Base-by-base conservation (phyloP, 148 eudicot species). In the Fagopyrum esculentum region DNA sequence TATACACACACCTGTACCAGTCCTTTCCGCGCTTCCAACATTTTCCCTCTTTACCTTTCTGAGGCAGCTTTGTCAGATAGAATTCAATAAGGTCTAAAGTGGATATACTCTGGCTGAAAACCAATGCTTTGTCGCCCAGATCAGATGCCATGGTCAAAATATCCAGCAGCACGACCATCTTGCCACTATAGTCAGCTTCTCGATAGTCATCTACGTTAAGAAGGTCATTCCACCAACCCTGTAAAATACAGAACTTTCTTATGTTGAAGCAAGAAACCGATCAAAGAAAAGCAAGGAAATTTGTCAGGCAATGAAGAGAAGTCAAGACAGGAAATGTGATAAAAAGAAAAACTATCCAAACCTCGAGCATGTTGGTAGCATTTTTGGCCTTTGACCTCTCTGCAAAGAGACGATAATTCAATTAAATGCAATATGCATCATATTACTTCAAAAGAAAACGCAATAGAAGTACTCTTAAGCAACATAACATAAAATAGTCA, bases 191-290 rank as follows among this genome's bases (percentile, higher is more conserved):
- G 40, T 87, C 91, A 74, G 85, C 84, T 57, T 86, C 95, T 77
- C 82, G 91, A 57, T 85, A 82, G 71, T 78, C 85, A 68, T 78
- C 80, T 73, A 73, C 84, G 80, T 75, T 83, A 45, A 89, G 85
- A 81, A 95, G 88, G 83, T 86, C 90, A 51, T 80, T 86, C 97
- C 99, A 95, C 99, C 99, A 95, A 74, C 92, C 97, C 99, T 95
- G 86, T 45, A 77, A 77, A 75, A n/a, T 10, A 44, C 30, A 55
- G 30, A 43, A 57, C 30, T 56, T 44, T 72, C 12, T 61, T 61
- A 6, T 29, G 11, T 61, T 61, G 68, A 29, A 29, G 68, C 68
- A 29, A 15, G 68, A 61, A 29, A 29, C 10, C 22, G 29, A 19
- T 57, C 6, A 61, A 9, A 61, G 68, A 29, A 35, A 61, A 9